Evolutionary conservation across 192 early-diverging fungal species (phyloP).

Genomic region (Phycomyces nitens): DNA sequence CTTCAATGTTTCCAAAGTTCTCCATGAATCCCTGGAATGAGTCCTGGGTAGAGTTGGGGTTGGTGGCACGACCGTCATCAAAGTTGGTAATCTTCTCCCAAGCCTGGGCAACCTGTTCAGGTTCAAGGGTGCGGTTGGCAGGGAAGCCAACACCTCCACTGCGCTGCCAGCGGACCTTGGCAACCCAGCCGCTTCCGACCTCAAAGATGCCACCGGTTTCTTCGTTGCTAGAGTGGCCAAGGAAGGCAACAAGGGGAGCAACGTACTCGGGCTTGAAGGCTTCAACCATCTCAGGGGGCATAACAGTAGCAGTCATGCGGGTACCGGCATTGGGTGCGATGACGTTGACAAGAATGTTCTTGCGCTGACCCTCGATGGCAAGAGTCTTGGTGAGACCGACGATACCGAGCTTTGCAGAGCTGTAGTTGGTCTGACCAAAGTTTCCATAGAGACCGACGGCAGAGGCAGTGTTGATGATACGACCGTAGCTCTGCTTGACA

Average conservation of each 20-base stretch:
- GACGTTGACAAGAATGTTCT: constrained; percentile 90
- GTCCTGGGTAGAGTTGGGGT: constrained; percentile 75
- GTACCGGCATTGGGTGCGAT: constrained; percentile 98
- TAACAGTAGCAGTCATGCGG: constrained; percentile 94
- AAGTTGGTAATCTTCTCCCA: constrained; percentile 89
- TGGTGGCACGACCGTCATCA: constrained; percentile 91
- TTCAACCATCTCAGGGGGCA: constrained; percentile 93
- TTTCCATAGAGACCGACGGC: constrained; percentile 94
- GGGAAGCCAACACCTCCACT: constrained; percentile 93
- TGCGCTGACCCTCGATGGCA: constrained; percentile 85
- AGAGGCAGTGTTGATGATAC: constrained; percentile 92
- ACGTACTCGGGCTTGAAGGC: constrained; percentile 96
- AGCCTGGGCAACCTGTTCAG: constrained; percentile 78
- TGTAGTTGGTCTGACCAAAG: constrained; percentile 62
- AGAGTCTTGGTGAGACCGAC: constrained; percentile 89
- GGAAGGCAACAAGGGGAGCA: constrained; percentile 88
- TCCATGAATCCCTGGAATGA: constrained; percentile 79
- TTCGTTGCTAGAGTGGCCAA: constrained; percentile 75
- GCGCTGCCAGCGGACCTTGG: constrained; percentile 96
- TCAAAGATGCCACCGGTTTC: constrained; percentile 91
- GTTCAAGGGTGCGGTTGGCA: constrained; percentile 70
- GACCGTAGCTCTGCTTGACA: constrained; percentile 90
- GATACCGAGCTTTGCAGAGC: constrained; percentile 82
- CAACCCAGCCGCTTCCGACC: constrained; percentile 91
- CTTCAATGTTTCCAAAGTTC: constrained; percentile 65